Evolutionary conservation across 768 basidiomycete species (phyloP).

Genomic region (Leccinum variicolor): DNA sequence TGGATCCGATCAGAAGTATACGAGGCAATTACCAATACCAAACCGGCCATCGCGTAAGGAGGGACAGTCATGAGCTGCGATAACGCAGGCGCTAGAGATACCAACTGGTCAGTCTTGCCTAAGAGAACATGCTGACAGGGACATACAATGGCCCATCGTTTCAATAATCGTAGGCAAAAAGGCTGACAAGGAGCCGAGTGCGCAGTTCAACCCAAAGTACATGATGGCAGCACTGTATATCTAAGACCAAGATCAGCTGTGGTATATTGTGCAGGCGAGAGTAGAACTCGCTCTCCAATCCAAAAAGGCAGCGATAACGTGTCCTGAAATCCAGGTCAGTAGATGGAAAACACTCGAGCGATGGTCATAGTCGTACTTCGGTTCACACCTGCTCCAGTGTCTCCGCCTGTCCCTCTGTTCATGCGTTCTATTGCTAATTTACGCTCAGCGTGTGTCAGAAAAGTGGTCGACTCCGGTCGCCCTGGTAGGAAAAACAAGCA

Average conservation of each 20-base stretch:
- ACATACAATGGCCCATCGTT: conserved; percentile 46
- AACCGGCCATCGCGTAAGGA: conserved; percentile 45
- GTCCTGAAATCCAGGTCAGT: conserved; percentile 27
- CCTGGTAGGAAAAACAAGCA: conserved; percentile 31
- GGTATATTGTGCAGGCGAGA: neutral
- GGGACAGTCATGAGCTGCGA: conserved; percentile 52
- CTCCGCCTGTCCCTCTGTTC: conserved; percentile 41
- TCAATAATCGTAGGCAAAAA: conserved; percentile 56
- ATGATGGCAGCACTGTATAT: conserved; percentile 48
- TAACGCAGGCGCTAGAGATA: conserved; percentile 36
- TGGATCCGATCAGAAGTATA: conserved; percentile 44
- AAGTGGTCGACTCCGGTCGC: conserved; percentile 32
- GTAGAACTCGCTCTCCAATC: conserved; percentile 40
- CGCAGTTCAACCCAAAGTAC: conserved; percentile 47
- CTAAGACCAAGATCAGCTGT: conserved; percentile 15
- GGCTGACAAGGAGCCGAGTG: conserved; percentile 47
- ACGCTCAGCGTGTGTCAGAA: conserved; percentile 32
- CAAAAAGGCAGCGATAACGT: conserved; percentile 40
- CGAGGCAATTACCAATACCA: conserved; percentile 34
- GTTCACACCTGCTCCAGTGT: conserved; percentile 41
- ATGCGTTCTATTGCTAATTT: conserved; percentile 32
- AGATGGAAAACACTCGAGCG: neutral
- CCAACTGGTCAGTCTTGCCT: neutral
- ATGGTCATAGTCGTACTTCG: conserved; percentile 25
- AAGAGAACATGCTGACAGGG: neutral